Percentiles rank a stretch among this genome's conserved stretches.
Conservation (phyloP, 805 yeast genomes). For the Ogataea degrootiae region DNA sequence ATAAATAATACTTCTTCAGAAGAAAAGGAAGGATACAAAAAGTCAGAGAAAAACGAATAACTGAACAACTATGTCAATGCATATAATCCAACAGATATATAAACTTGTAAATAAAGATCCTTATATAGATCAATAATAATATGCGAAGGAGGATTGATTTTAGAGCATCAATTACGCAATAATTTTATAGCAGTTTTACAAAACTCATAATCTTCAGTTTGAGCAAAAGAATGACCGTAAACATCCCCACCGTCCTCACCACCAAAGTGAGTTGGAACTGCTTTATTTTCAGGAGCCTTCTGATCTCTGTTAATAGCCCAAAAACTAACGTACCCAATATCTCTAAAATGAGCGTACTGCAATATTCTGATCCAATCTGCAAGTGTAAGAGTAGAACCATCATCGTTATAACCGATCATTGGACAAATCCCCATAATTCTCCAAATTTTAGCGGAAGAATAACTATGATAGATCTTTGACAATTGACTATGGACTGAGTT, state of each 20-base stretch:
- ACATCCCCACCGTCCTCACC: constrained; percentile 5
- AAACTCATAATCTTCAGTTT: constrained; percentile 18
- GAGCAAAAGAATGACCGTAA: constrained; percentile 20
- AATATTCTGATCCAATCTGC: constrained; percentile 22
- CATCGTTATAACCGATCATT: constrained; percentile 32
- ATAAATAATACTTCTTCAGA: no score
- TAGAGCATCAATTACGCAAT: constrained; percentile 9
- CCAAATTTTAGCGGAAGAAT: constrained; percentile 15
- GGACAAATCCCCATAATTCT: constrained; percentile 27
- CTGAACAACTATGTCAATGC: not conserved
- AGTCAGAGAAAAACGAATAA: no score
- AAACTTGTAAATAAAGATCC: not conserved
- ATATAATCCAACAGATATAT: not conserved
- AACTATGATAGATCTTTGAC: constrained; percentile 2
- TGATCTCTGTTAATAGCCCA: constrained; percentile 34
- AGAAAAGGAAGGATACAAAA: no score
- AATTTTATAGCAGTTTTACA: constrained; percentile 2
- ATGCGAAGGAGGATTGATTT: not conserved
- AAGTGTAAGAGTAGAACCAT: constrained; percentile 17
- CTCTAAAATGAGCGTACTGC: constrained; percentile 11
- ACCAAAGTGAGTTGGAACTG: not conserved
- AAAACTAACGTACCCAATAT: constrained; percentile 24
- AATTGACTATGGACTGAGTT: constrained; percentile 13
- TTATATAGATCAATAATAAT: not conserved
- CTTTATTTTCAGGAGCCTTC: constrained; percentile 7